Conservation (phyloP, 2,329 filamentous ascomycete genomes). For the Davidsoniella australis region DNA sequence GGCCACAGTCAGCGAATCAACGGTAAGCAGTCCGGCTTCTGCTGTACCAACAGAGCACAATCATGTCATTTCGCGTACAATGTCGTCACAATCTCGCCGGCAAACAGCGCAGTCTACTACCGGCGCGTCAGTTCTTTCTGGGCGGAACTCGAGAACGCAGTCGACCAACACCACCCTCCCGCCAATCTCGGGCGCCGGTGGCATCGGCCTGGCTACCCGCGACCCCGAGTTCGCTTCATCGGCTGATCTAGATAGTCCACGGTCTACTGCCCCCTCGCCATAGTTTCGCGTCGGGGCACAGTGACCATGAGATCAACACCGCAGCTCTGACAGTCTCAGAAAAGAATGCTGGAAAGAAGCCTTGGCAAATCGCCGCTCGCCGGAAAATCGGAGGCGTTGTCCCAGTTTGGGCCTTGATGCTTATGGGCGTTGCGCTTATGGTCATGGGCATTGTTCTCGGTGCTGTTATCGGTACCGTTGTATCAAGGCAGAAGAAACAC, state of each 20-base stretch:
- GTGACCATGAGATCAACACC: slow-evolving; percentile 37
- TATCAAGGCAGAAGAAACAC: slow-evolving; percentile 18
- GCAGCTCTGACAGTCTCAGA: slow-evolving; percentile 29
- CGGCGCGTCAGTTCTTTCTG: slow-evolving; percentile 1
- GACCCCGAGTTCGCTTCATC: slow-evolving; percentile 46
- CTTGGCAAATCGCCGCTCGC: slow-evolving; percentile 35
- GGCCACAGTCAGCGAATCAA: background rate
- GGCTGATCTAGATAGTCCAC: slow-evolving; percentile 31
- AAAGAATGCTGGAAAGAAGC: slow-evolving; percentile 29
- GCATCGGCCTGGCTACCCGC: slow-evolving; percentile 41
- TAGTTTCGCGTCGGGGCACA: slow-evolving; percentile 34
- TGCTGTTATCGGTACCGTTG: slow-evolving; percentile 34
- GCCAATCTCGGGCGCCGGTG: slow-evolving; percentile 38
- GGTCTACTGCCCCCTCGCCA: slow-evolving; percentile 33
- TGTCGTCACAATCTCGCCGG: slow-evolving; percentile 1
- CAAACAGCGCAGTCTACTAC: slow-evolving; percentile 3
- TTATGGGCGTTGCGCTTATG: slow-evolving; percentile 31
- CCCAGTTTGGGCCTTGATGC: slow-evolving; percentile 42
- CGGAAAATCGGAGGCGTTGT: slow-evolving; percentile 40
- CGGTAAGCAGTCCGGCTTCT: slow-evolving; percentile 1
- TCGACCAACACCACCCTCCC: slow-evolving; percentile 5
- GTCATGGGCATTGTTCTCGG: slow-evolving; percentile 39
- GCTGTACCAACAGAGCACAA: background rate
- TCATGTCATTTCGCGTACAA: background rate
- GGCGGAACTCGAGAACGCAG: background rate